Base-by-base conservation (phyloP, 768 basidiomycete species). In the Mrakia frigida region DNA sequence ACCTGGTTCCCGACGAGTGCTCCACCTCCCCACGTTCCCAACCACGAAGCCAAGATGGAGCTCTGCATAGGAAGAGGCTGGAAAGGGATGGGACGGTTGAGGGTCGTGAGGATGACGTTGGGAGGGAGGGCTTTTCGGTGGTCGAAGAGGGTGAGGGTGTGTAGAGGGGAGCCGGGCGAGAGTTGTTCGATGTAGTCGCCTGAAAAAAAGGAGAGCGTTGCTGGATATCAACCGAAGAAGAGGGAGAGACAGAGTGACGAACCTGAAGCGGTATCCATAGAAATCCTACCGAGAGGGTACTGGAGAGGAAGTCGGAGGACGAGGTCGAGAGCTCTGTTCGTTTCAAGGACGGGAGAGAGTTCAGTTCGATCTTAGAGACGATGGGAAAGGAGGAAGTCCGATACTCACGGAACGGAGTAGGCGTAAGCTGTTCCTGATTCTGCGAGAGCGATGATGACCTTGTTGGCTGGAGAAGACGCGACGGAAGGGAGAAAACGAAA, bases 181-280 rank as follows among this genome's bases (percentile, higher is more conserved):
- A 77, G 65, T 72, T 83, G 79, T 39, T 84, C 82, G 61, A 83
- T 71, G 76, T 82, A 84, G 77, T 84, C 84, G 52, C 83, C 83
- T n/a, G 82, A 82, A 14, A 39, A 61, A 21, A 25, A 13, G 25
- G 46, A 52, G 56, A 68, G 25, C 3, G 43, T 43, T 7, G 61
- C 16, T 23, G 31, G 35, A n/a, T 23, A 39, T 35, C 1, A 7
- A 37, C 14, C 5, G n/a, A 16, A 41, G 39, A 13, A 18, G 41
- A 70, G 53, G 60, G 53, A 33, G 67, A n/a, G 5, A 52, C n/a
- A 50, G 13, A 21, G 28, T 7, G 39, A 46, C 59, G 28, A 21
- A 77, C 77, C 72, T 43, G 65, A 77, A 2, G 77, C 79, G 60
- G 82, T 79, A 76, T 84, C 83, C 60, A 84, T 79, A 2, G 82